Conservation (phyloP, 148 eudicot genomes). For the Diospyros kaki region DNA sequence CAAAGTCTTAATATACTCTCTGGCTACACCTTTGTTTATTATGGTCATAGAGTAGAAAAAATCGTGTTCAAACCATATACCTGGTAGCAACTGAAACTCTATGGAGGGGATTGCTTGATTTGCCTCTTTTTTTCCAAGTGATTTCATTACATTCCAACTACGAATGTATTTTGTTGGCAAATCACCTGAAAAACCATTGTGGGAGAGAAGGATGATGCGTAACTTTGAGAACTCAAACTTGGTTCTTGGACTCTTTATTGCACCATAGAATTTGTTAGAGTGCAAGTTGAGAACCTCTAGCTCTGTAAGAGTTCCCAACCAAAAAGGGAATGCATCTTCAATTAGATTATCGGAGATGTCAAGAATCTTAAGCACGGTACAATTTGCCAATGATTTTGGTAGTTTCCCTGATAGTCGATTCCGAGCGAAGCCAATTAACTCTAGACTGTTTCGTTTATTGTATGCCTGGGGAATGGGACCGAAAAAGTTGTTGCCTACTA, state of each 20-base stretch:
- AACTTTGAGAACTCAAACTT: constrained; percentile 17
- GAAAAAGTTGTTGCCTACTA: constrained; percentile 13
- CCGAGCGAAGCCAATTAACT: constrained; percentile 7
- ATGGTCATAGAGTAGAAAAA: constrained; percentile 20
- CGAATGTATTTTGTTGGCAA: constrained; percentile 24
- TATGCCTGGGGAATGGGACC: constrained; percentile 17
- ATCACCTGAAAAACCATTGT: constrained; percentile 30
- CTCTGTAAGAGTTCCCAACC: constrained; percentile 38
- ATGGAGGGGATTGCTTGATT: too few relatives aligned
- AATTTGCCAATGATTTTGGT: constrained; percentile 20
- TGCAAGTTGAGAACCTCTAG: constrained; percentile 33
- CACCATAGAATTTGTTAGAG: constrained; percentile 35
- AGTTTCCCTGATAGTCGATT: constrained; percentile 16
- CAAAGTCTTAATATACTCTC: constrained; percentile 9
- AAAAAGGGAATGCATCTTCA: constrained; percentile 38
- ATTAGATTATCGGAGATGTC: constrained; percentile 34
- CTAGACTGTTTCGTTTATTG: constrained; percentile 6
- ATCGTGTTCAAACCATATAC: background rate
- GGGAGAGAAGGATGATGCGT: constrained; percentile 38
- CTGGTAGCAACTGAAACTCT: too few relatives aligned
- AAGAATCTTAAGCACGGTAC: constrained; percentile 28
- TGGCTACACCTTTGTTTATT: constrained; percentile 26
- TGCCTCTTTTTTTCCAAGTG: background rate
- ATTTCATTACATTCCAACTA: constrained; percentile 26
- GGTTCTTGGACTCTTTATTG: background rate